Evolutionary conservation across 495 filamentous ascomycete genomes (phyloP), one percentile per base, ranked within the genome.

Genomic region (Hypoxylon intermedium): DNA sequence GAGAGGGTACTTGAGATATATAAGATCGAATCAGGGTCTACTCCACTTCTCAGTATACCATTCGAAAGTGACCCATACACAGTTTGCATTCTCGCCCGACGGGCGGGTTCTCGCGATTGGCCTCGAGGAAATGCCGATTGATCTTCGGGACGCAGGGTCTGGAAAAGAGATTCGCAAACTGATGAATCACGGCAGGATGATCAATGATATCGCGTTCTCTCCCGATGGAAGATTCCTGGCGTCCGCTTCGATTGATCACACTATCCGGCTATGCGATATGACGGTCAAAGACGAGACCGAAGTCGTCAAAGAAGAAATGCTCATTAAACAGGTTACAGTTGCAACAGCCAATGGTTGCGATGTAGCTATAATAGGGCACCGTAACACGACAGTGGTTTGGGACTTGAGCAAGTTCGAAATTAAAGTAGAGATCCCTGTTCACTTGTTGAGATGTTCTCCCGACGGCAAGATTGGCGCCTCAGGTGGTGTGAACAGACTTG

Each of bases 261-360:
- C 44, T 15, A 33, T 62, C 30, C 23, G 36, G n/a, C 41, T 65
- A 19, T 65, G 57, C 48, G 49, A 65, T 13, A 20, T 41, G 9
- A 41, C 5, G 37, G 18, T 19, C 5, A 41, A 15, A 11, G 13
- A 18, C 11, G 37, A 41, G 37, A 11, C 16, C 2, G 5, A 20
- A 41, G 16, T 18, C n/a, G n/a, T n/a, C n/a, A n/a, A n/a, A n/a
- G n/a, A n/a, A n/a, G n/a, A n/a, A n/a, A n/a, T n/a, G n/a, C n/a
- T n/a, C n/a, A n/a, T n/a, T n/a, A n/a, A n/a, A n/a, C n/a, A n/a
- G n/a, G n/a, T n/a, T 18, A 20, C 37, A 41, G 9, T 41, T 20
- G 11, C 9, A 41, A 19, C 18, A 11, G 3, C n/a, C 11, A 16
- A 19, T 20, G 37, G 37, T 20, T 18, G 11, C 6, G 37, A 20